A percentile compares a stretch with the other conserved stretches of the same genome.
phyloP scores from a whole-genome alignment of 176 grass and related monocot genomes.

The Juncus inflexus region DNA sequence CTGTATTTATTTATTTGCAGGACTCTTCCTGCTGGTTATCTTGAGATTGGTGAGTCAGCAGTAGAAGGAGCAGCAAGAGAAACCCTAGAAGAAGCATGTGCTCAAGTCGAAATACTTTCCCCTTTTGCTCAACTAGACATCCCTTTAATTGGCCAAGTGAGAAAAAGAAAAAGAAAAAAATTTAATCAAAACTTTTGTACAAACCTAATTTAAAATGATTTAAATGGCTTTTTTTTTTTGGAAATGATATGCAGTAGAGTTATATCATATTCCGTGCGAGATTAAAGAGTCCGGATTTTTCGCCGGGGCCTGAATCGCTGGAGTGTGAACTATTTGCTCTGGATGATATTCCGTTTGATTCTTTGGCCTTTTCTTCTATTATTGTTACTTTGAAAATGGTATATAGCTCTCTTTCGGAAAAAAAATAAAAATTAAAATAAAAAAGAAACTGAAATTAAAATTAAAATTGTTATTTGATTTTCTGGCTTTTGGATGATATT shows the following conservation, averaged over 20 bases:
- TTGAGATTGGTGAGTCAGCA: slow-evolving; percentile 87
- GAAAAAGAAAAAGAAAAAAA: slow-evolving; percentile 30
- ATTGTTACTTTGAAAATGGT: slow-evolving; percentile 96
- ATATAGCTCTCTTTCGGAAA: neutral
- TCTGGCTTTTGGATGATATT: neutral
- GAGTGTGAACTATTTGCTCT: slow-evolving; percentile 82
- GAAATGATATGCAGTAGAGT: slow-evolving; percentile 97
- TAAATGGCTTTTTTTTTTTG: slow-evolving; percentile 29
- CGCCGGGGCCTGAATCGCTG: slow-evolving; percentile 74
- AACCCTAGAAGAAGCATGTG: slow-evolving; percentile 98
- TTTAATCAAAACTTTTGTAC: slow-evolving; percentile 1
- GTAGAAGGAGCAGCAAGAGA: slow-evolving; percentile 83
- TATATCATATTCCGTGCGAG: slow-evolving; percentile 99
- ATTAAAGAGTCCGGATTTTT: slow-evolving; percentile 68
- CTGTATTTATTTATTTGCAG: slow-evolving; percentile 30
- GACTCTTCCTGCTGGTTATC: slow-evolving; percentile 98
- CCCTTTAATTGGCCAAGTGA: slow-evolving; percentile 95
- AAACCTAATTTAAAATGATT: neutral
- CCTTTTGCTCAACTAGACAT: slow-evolving; percentile 99
- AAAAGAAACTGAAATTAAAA: neutral
- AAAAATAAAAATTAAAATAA: neutral
- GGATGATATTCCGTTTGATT: slow-evolving; percentile 95
- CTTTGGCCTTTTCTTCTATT: slow-evolving; percentile 96
- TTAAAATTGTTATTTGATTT: neutral
- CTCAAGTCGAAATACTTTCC: slow-evolving; percentile 93